Percentiles rank a stretch among this genome's conserved stretches.
phyloP scores from a whole-genome alignment of 2,329 filamentous ascomycete species.

The Talaromyces verruculosus region DNA sequence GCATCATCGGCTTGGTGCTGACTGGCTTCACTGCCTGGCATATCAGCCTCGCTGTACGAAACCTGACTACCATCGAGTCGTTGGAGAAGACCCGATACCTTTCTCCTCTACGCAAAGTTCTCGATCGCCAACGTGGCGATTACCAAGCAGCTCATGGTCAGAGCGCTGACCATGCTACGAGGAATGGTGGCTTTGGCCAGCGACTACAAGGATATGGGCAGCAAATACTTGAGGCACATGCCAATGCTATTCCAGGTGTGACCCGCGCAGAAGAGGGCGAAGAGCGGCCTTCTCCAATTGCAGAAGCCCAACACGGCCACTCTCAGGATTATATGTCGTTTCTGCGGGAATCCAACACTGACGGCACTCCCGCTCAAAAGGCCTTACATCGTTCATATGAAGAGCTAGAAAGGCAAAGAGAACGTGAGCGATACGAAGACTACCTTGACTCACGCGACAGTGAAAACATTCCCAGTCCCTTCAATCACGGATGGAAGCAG shows the following conservation, averaged over 20 bases:
- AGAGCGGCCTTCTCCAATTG: slow-evolving; percentile 47
- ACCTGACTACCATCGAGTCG: slow-evolving; percentile 93
- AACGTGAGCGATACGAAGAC: slow-evolving; percentile 67
- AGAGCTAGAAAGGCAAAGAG: slow-evolving; percentile 62
- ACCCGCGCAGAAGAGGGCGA: slow-evolving; percentile 82
- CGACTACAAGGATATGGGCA: slow-evolving; percentile 64
- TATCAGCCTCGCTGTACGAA: slow-evolving; percentile 72
- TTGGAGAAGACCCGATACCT: slow-evolving; percentile 94
- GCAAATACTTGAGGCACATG: slow-evolving; percentile 76
- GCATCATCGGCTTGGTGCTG: slow-evolving; percentile 87
- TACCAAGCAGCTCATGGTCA: not conserved
- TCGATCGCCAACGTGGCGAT: slow-evolving; percentile 63
- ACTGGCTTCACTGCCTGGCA: slow-evolving; percentile 92
- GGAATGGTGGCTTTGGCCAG: slow-evolving; percentile 39
- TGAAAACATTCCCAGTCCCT: slow-evolving; percentile 84
- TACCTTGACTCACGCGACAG: slow-evolving; percentile 91
- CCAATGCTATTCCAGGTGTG: slow-evolving; percentile 76
- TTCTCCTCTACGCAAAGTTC: slow-evolving; percentile 69
- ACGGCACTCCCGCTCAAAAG: slow-evolving; percentile 47
- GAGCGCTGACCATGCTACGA: slow-evolving; percentile 33
- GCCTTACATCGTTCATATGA: slow-evolving; percentile 51
- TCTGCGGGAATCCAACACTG: slow-evolving; percentile 19
- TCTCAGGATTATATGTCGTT: slow-evolving; percentile 23
- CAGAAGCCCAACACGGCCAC: slow-evolving; percentile 19
- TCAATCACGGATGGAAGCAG: slow-evolving; percentile 79